A percentile compares a stretch with the other conserved stretches of the same genome.
These are phyloP conservation scores for Ustilago sp. DNA, from an alignment of 1,284 basidiomycete species.

Conservation along the genomic window DNA sequence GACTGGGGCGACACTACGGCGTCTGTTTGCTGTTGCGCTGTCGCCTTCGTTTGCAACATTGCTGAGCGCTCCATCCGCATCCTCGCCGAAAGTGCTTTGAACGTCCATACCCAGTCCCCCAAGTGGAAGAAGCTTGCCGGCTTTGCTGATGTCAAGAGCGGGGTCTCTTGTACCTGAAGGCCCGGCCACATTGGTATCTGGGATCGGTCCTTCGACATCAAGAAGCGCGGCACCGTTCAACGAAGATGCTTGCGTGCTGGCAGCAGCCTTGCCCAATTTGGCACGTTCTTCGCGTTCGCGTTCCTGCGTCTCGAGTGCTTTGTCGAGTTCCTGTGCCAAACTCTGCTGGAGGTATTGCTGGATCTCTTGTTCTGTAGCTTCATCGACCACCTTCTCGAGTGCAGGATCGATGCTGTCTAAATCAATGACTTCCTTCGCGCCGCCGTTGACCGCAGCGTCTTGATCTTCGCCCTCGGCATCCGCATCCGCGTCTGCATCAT, in stretches of 20 bases:
- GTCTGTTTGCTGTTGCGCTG: slow-evolving; percentile 9
- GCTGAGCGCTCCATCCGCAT: slow-evolving; percentile 6
- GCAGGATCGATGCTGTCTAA: slow-evolving; percentile 43
- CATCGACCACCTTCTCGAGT: slow-evolving; percentile 60
- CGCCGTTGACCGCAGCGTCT: slow-evolving; percentile 13
- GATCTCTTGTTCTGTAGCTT: slow-evolving; percentile 63
- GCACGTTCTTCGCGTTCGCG: slow-evolving; percentile 54
- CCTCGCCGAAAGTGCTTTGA: slow-evolving; percentile 35
- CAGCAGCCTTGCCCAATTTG: slow-evolving; percentile 31
- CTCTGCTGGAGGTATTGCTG: slow-evolving; percentile 56
- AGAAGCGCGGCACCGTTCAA: not conserved
- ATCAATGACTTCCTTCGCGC: slow-evolving; percentile 47
- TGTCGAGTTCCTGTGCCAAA: slow-evolving; percentile 54
- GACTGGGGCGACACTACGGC: slow-evolving; percentile 21
- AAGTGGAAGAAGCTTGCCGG: slow-evolving; percentile 47
- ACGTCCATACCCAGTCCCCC: slow-evolving; percentile 58
- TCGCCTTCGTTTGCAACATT: slow-evolving; percentile 35
- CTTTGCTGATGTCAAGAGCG: slow-evolving; percentile 41
- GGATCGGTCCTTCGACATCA: not conserved
- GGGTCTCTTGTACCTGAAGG: slow-evolving; percentile 23
- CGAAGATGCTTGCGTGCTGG: not conserved
- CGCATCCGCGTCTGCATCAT: slow-evolving; percentile 54
- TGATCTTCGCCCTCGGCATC: slow-evolving; percentile 73
- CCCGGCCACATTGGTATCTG: slow-evolving; percentile 16
- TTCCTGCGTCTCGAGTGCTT: slow-evolving; percentile 55